These are phyloP conservation scores for Chlamydomonas sp. DNA, from an alignment of 139 green algal species.

Conservation along the genomic window DNA sequence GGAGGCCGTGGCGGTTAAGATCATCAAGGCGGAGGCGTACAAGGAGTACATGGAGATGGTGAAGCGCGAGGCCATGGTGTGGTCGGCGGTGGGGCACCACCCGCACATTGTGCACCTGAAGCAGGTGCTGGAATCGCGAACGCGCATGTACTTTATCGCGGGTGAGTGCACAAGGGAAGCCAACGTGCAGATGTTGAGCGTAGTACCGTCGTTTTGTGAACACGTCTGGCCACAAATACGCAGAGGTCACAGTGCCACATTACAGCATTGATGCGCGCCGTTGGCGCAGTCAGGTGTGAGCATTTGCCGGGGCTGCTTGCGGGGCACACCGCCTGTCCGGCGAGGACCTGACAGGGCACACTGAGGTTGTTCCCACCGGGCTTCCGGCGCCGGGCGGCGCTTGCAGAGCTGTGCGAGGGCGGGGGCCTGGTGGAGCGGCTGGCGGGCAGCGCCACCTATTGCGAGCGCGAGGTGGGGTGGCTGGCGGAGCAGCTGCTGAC, in stretches of 20 bases:
- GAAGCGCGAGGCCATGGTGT: slow-evolving; percentile 39
- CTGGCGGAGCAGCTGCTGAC: slow-evolving; percentile 55
- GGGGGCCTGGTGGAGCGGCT: slow-evolving; percentile 39
- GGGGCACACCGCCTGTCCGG: too few species aligned
- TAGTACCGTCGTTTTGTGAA: too few species aligned
- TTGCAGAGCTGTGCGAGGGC: slow-evolving; percentile 44
- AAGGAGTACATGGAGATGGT: slow-evolving; percentile 41
- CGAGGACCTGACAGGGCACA: neutral
- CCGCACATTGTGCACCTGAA: slow-evolving; percentile 35
- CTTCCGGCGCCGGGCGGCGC: neutral
- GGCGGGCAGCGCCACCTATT: slow-evolving; percentile 33
- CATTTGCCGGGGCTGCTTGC: too few species aligned
- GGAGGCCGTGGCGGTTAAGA: slow-evolving; percentile 43
- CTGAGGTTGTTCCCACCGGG: neutral
- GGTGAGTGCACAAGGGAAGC: slow-evolving; percentile 1
- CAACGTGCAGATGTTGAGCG: neutral
- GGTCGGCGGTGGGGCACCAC: slow-evolving; percentile 33
- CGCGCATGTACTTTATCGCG: slow-evolving; percentile 42
- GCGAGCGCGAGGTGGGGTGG: slow-evolving; percentile 46
- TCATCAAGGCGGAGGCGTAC: slow-evolving; percentile 47
- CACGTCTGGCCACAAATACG: too few species aligned
- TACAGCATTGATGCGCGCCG: neutral
- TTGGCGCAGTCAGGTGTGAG: neutral
- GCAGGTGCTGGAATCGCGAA: slow-evolving; percentile 26
- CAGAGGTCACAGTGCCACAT: too few species aligned